Percentiles rank a stretch among this genome's conserved stretches.
phyloP scores from a whole-genome alignment of 805 yeast species.

The Candida nitratophila region DNA sequence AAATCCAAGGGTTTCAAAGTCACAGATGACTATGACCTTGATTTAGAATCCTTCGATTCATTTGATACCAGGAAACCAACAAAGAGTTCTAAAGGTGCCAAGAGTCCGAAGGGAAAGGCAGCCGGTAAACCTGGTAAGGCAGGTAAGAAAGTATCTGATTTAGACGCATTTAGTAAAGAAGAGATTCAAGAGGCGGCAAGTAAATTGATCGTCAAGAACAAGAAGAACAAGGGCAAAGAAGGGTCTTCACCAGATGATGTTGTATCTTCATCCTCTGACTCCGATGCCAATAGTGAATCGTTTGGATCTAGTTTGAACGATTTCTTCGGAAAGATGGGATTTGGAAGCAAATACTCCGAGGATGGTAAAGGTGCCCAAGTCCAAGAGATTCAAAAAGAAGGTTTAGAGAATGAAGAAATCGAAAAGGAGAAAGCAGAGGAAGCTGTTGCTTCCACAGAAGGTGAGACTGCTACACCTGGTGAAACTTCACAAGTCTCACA shows the following conservation, averaged over 20 bases:
- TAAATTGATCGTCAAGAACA: background rate
- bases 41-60: background rate
- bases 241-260: no score
- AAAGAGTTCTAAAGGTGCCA: slow-evolving; percentile 7
- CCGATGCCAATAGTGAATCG: background rate
- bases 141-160: background rate
- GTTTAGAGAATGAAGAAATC: background rate
- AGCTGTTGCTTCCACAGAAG: no score
- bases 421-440: background rate
- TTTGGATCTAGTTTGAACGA: background rate
- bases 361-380: background rate
- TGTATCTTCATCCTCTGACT: no score
- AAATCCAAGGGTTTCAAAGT: slow-evolving; percentile 19
- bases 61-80: slow-evolving; percentile 8
- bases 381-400: background rate
- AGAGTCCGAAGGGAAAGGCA: background rate
- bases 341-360: background rate
- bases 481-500: no score
- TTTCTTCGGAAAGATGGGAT: background rate
- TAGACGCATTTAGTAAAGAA: slow-evolving; percentile 6
- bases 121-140: background rate
- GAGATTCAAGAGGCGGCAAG: slow-evolving; percentile 1
- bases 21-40: slow-evolving; percentile 13
- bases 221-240: background rate
- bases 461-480: no score